Conservation (phyloP, 176 grass and related monocot species). For the Otatea glauca region DNA sequence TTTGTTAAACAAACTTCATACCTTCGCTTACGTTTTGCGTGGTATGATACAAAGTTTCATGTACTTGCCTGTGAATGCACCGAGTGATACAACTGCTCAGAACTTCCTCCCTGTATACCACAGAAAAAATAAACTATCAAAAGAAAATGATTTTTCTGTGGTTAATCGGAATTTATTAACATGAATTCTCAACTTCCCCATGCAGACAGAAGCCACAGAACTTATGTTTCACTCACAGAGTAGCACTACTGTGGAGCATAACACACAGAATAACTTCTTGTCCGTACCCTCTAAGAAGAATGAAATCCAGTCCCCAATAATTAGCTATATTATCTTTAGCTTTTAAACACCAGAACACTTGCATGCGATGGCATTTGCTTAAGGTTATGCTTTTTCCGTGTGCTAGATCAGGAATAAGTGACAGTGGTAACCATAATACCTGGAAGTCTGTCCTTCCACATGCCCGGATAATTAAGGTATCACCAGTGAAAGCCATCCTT, state of each 20-base stretch:
- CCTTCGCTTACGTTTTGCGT: neutral
- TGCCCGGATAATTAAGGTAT: conserved; percentile 82
- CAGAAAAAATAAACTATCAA: conserved; percentile 14
- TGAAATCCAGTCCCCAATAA: neutral
- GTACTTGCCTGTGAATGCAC: conserved; percentile 96
- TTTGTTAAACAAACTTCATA: neutral
- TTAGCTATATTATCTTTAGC: neutral
- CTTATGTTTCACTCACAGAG: neutral
- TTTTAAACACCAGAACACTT: conserved; percentile 16
- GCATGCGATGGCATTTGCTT: neutral
- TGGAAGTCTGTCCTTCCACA: conserved; percentile 99
- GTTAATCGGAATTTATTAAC: conserved; percentile 19
- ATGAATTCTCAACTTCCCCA: conserved; percentile 5
- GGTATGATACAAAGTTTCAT: neutral
- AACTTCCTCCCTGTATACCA: conserved; percentile 75
- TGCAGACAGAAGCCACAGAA: neutral
- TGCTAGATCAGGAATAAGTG: conserved; percentile 4
- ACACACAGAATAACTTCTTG: neutral
- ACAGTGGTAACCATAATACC: conserved; percentile 50
- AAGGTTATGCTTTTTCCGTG: conserved; percentile 4
- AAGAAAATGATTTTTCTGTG: neutral
- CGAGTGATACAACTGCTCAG: conserved; percentile 71
- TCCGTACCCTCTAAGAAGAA: neutral
- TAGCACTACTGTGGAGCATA: neutral
- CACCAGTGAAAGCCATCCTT: conserved; percentile 95